Evolutionary conservation across 78 protist genomes (phyloP), one percentile per base, ranked within the genome.

Genomic region (Dictyostelium capitatum): DNA sequence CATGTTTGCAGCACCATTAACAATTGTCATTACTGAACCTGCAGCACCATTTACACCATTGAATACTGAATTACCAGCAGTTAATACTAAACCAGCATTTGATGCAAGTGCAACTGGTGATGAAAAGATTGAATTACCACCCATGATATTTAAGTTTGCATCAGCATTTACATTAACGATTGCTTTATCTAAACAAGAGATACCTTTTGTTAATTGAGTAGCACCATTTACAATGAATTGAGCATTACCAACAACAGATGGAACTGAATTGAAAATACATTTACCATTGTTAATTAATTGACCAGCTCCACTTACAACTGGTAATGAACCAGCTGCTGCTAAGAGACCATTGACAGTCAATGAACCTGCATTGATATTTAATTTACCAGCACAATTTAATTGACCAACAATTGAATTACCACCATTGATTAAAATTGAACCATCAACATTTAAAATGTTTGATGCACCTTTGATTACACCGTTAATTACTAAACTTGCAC

Each of bases 211-310:
- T n/a, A 82, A 37, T 19, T 37, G 23, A 19, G 32, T 82, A 2
- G 79, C 77, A 53, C 43, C 50, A 37, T 82, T 59, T 25, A 82
- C 90, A 3, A 70, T 15, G 80, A 82, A 70, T 47, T 53, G 28
- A 37, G 43, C 43, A 12, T 67, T 46, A n/a, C 90, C 90, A 4
- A 57, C n/a, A 17, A 59, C 37, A n/a, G 20, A 53, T 82, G 90
- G 90, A 20, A 82, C 4, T n/a, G 82, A 28, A 48, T 83, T 83
- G 74, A 73, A 83, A 50, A 73, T 53, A 72, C 62, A 51, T 20
- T 73, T 53, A 54, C 91, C 91, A 46, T 79, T 46, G 75, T 83
- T 79, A 12, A 72, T 83, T 8, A 73, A 37, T 46, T n/a, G 28
- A 73, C 79, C 79, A 2, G 70, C 70, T 43, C 79, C 79, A 19